Base-by-base conservation (phyloP, 179 eudicot species). In the Actinidia arguta region DNA sequence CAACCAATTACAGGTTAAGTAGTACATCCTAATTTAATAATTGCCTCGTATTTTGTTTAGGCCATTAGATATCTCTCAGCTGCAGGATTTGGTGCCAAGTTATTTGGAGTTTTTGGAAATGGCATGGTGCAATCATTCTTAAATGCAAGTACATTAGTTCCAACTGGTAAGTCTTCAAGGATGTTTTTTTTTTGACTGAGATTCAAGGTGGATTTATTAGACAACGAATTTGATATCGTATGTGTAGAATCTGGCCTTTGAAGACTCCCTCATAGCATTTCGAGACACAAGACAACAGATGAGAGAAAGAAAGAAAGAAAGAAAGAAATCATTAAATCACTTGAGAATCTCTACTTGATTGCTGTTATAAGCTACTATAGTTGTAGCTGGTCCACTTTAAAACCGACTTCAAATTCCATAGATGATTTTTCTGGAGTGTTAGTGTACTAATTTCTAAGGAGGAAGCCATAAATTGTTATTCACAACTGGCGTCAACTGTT, bases 21-120 rank as follows among this genome's bases (percentile, higher is more conserved):
- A 48, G 24, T 71, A 74, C 44, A 66, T 5, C 79, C 44, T 13
- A 59, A 39, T 72, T 69, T 84, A 85, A 90, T 85, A 83, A 20
- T 51, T 75, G 78, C 44, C 73, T 75, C 46, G 71, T 87, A 70
- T 78, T 90, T 82, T 84, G 59, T 87, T 83, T 87, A 96, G 99
- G 95, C 98, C 74, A 92, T 93, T 74, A 90, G 89, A 83, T 87
- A 87, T 90, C 96, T 96, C 82, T 96, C 99, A 14, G 98, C 95
- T 80, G 98, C 98, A 82, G 99, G 99, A 90, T 96, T 96, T 89
- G 99, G 99, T 84, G 96, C 99, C 78, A 93, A 93, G 88, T 88
- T 96, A 91, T 94, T 96, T 63, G 99, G 96, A 70, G 91, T 90
- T 79, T 96, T 96, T 85, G 96, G 92, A 75, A 96, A 95, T 88